Evolutionary conservation across 306 rosid species (phyloP).

Genomic region (Carpinus viminea): DNA sequence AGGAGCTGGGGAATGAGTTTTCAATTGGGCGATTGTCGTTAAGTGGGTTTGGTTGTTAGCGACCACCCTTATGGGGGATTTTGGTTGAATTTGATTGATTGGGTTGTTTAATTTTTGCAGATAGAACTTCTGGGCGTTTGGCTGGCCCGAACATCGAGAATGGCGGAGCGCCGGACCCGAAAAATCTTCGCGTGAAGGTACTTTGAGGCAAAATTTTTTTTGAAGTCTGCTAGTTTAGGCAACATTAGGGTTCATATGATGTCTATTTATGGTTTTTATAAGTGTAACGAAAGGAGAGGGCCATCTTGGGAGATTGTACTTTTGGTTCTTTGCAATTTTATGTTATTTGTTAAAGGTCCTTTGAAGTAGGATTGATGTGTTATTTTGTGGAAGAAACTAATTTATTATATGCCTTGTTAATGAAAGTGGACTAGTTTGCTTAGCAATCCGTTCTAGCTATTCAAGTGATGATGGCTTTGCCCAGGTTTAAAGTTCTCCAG

Average conservation of each 20-base stretch:
- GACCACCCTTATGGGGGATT: constrained; percentile 28
- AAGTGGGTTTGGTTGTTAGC: background rate
- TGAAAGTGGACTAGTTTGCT: background rate
- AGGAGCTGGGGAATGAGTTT: background rate
- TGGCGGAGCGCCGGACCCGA: constrained; percentile 71
- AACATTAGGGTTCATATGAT: background rate
- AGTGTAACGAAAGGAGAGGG: background rate
- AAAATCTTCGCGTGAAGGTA: constrained; percentile 93
- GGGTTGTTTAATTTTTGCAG: constrained; percentile 50
- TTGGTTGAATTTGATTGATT: constrained; percentile 27
- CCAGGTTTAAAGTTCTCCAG: background rate
- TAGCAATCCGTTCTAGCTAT: background rate
- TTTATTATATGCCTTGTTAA: background rate
- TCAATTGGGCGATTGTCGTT: background rate
- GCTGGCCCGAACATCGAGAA: constrained; percentile 60
- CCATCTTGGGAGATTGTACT: background rate
- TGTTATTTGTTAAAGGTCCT: background rate
- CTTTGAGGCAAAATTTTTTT: background rate
- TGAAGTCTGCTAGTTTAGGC: background rate
- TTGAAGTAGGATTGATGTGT: background rate
- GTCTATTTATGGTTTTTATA: background rate
- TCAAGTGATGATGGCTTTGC: background rate
- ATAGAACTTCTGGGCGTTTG: constrained; percentile 60
- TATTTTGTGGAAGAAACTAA: background rate
- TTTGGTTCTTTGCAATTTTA: background rate